A percentile compares a stretch with the other conserved stretches of the same genome.
These are phyloP conservation scores for Pseudogymnoascus sp. DNA, from an alignment of 2,329 filamentous ascomycete species.

Conservation along the genomic window DNA sequence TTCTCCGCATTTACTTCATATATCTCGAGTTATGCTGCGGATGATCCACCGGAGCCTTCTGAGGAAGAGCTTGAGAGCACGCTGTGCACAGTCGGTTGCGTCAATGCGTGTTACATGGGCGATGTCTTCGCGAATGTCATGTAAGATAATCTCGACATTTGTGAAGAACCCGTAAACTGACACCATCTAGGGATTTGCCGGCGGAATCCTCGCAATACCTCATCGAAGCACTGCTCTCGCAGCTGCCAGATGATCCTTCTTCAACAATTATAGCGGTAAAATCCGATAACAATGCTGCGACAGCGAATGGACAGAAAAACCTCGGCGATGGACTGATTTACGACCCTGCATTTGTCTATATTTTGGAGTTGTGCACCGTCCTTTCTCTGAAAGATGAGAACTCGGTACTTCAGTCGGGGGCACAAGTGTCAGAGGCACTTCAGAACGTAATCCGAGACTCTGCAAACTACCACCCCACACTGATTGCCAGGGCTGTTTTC, in stretches of 20 bases:
- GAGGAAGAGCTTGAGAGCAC: slow-evolving; percentile 96
- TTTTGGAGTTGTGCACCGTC: slow-evolving; percentile 84
- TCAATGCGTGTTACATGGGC: slow-evolving; percentile 80
- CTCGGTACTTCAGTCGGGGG: slow-evolving; percentile 66
- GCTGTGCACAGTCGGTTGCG: slow-evolving; percentile 85
- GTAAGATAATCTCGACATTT: slow-evolving; percentile 39
- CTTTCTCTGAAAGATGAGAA: slow-evolving; percentile 68
- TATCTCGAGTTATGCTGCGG: slow-evolving; percentile 96
- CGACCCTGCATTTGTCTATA: slow-evolving; percentile 78
- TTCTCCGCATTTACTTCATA: slow-evolving; percentile 95
- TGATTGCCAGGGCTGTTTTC: slow-evolving; percentile 74
- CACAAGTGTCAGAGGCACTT: slow-evolving; percentile 71
- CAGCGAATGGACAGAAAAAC: slow-evolving; percentile 53
- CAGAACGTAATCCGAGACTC: slow-evolving; percentile 76
- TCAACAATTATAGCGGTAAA: slow-evolving; percentile 83
- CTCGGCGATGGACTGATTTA: slow-evolving; percentile 57
- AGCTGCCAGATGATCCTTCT: slow-evolving; percentile 79
- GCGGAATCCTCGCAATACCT: slow-evolving; percentile 51
- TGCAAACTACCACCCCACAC: slow-evolving; percentile 70
- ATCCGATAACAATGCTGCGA: slow-evolving; percentile 63
- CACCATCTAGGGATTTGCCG: slow-evolving; percentile 48
- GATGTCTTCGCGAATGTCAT: slow-evolving; percentile 76
- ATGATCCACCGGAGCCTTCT: slow-evolving; percentile 94
- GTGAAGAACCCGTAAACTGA: slow-evolving; percentile 14
- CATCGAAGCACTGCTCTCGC: slow-evolving; percentile 65